phyloP scores from a whole-genome alignment of 208 protist genomes.

The Lotmaria passim region DNA sequence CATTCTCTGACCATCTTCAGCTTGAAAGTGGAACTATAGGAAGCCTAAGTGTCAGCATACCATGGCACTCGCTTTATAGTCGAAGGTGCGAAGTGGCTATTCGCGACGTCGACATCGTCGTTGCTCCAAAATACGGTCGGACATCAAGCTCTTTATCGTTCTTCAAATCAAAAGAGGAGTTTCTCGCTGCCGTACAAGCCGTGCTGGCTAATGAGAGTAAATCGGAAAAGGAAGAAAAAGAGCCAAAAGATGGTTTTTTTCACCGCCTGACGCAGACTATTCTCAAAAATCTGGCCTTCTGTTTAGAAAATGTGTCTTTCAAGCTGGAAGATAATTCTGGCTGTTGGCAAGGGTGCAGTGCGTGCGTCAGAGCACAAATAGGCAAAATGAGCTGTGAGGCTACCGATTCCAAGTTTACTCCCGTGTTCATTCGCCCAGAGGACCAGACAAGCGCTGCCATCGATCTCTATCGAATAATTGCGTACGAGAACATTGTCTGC shows the following conservation, averaged over 20 bases:
- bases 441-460: neutral
- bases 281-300: slow-evolving; percentile 62
- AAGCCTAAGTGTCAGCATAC: slow-evolving; percentile 56
- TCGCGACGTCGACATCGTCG: slow-evolving; percentile 45
- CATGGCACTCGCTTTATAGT: slow-evolving; percentile 65
- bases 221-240: slow-evolving; percentile 22
- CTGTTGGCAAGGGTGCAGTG: slow-evolving; percentile 34
- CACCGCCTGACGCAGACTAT: slow-evolving; percentile 61
- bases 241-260: slow-evolving; percentile 42
- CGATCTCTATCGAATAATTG: slow-evolving; percentile 32
- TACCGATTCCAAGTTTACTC: slow-evolving; percentile 37
- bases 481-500: slow-evolving; percentile 30
- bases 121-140: slow-evolving; percentile 28
- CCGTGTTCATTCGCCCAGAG: slow-evolving; percentile 28
- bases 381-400: slow-evolving; percentile 40
- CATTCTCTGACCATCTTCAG: slow-evolving; percentile 37
- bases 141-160: slow-evolving; percentile 5
- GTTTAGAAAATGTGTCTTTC: slow-evolving; percentile 53
- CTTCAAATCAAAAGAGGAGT: slow-evolving; percentile 33
- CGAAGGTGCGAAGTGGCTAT: slow-evolving; percentile 57
- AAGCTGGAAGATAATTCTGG: slow-evolving; percentile 47
- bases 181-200: slow-evolving; percentile 6
- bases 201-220: slow-evolving; percentile 19
- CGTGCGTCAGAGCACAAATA: slow-evolving; percentile 28
- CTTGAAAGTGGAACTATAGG: slow-evolving; percentile 49